Base-by-base conservation (phyloP, 2,329 filamentous ascomycete species). In the Clarireedia paspali region DNA sequence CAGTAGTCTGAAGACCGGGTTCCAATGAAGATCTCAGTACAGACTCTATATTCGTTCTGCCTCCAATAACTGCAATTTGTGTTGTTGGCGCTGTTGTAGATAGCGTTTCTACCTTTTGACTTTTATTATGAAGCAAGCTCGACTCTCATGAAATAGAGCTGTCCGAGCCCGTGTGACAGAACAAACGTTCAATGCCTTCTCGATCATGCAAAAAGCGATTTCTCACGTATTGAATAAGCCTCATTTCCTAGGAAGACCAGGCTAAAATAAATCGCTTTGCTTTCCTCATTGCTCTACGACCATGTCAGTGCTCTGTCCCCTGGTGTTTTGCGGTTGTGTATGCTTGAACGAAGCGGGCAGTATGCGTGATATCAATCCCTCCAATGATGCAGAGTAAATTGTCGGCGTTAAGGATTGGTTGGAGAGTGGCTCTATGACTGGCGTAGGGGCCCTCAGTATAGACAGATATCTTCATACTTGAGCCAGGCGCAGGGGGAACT, bases 201-300 rank as follows among this genome's bases (percentile, higher is more conserved):
- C 20, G 2, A 20, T 20, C 20, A 20, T 20, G 20, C 2, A 20
- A 20, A 20, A 20, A n/a, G 14, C 38, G 51, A 45, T 50, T 47
- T 64, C 59, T 56, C 23, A 66, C 64, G 30, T 64, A 54, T 6
- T 66, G 55, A 30, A 66, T 64, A 10, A 66, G 60, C 3, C 57
- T 46, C 17, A 57, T 50, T 50, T 66, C 64, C 9, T 51, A 58
- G 4, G 64, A 63, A n/a, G 64, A 64, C 64, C 64, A 66, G 5
- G 64, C 64, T 1, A 66, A 59, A 9, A 66, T 57, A 17, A 66
- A 64, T 6, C 60, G 59, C 26, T 44, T 61, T 0, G 63, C 55
- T 6, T 57, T 59, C 42, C 49, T 57, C 64, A 66, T 63, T 6
- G 61, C 53, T 2, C 58, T 47, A 5, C 30, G 44, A 2, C n/a